phyloP scores from a whole-genome alignment of 2,329 filamentous ascomycete species.

The Aspergillus phoenicis region DNA sequence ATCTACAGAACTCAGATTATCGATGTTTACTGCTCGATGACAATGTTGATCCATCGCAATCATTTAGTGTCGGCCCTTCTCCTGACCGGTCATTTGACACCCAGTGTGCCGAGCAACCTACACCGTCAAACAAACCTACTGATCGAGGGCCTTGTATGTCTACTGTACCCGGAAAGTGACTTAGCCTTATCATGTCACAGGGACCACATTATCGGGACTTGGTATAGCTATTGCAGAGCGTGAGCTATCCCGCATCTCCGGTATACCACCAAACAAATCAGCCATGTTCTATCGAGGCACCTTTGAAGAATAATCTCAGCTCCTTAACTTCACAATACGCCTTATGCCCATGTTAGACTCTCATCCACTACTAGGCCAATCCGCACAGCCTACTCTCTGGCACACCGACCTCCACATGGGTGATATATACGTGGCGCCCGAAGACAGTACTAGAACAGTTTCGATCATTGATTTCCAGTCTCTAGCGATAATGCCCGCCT shows the following conservation, averaged over 20 bases:
- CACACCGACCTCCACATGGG: constrained; percentile 27
- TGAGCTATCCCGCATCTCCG: constrained; percentile 20
- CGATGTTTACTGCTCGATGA: constrained; percentile 1
- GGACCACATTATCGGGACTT: constrained; percentile 19
- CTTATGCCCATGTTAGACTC: constrained; percentile 23
- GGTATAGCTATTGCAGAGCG: constrained; percentile 22
- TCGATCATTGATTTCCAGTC: constrained; percentile 31
- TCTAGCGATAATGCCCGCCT: constrained; percentile 28
- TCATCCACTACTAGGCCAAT: constrained; percentile 12
- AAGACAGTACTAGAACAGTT: constrained; percentile 25
- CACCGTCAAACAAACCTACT: background rate
- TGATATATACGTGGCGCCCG: constrained; percentile 35
- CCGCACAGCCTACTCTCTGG: constrained; percentile 25
- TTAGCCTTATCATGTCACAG: constrained; percentile 16
- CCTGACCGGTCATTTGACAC: constrained; percentile 19
- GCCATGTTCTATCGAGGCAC: constrained; percentile 14
- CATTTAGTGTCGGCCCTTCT: constrained; percentile 25
- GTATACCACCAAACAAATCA: constrained; percentile 1
- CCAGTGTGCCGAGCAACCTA: background rate
- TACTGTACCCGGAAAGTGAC: background rate
- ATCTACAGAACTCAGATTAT: constrained; percentile 3
- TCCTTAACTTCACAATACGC: constrained; percentile 15
- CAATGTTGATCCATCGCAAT: constrained; percentile 17
- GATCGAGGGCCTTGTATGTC: constrained; percentile 21
- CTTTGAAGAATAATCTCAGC: constrained; percentile 15